Base-by-base conservation (phyloP, 2,329 filamentous ascomycete species). In the Lachnellula arida region DNA sequence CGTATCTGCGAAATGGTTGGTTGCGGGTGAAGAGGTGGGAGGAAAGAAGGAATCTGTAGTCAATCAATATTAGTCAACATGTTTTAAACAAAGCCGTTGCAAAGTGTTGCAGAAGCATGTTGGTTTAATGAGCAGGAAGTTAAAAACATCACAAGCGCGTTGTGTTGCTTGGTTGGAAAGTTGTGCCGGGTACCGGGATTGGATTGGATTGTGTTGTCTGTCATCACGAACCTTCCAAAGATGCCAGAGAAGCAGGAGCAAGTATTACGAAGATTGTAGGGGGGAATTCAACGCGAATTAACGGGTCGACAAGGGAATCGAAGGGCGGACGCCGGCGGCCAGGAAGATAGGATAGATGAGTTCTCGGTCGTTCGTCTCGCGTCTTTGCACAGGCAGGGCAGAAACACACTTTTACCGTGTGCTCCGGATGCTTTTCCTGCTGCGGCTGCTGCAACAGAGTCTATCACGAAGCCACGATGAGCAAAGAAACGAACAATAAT, bases 321-420 rank as follows among this genome's bases (percentile, higher is more conserved):
- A 70, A 68, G 66, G n/a, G 73, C 78, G 79, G 80, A 79, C 79
- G 80, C 80, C 80, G 78, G 80, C 79, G 79, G 75, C 80, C 79
- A 68, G 62, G 61, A 70, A 65, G 66, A 69, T 68, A 66, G 53
- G 51, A 54, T 57, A 48, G 55, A 59, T 51, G 50, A 40, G 37
- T n/a, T 15, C 15, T 6, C 14, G 3, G 8, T 63, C 53, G 60
- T 56, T 64, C 61, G 61, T 58, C 44, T 32, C 23, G 14, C 22
- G 22, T 17, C 22, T 22, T 15, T 11, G 62, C 51, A 62, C 63
- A 40, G 37, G 19, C 44, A 47, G 44, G 25, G 25, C 44, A 22
- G 44, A 47, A 66, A 61, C 53, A 63, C 67, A 67, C 67, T 69
- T 47, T 66, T 62, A 67, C 67, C 66, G 66, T 65, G 62, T 53